Evolutionary conservation across 2,329 filamentous ascomycete genomes (phyloP).

Genomic region (Rutstroemia sp.): DNA sequence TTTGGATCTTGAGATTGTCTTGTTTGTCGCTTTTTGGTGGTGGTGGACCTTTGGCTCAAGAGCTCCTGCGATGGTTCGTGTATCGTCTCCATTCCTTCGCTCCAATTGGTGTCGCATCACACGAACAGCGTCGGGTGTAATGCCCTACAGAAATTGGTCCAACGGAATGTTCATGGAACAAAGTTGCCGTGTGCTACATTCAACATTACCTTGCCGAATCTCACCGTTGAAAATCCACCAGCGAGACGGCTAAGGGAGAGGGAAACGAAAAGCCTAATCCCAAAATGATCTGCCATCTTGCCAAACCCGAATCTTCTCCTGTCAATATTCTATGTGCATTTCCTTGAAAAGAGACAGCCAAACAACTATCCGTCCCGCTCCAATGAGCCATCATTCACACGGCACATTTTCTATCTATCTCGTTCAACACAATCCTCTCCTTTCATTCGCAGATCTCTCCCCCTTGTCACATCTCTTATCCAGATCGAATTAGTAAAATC

Average conservation of each 20-base stretch:
- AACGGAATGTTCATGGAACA: conserved; percentile 9
- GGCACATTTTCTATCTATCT: conserved; percentile 1
- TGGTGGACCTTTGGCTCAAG: not conserved
- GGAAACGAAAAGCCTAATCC: not conserved
- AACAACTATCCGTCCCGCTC: not conserved
- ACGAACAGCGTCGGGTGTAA: conserved; percentile 3
- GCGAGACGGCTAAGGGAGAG: not conserved
- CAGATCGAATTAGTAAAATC: not conserved
- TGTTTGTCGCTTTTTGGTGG: not conserved
- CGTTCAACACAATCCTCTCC: not conserved
- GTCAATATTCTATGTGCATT: not conserved
- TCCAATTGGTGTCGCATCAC: conserved; percentile 1
- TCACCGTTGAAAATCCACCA: not conserved
- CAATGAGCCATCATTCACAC: not conserved
- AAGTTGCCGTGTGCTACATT: conserved; percentile 6
- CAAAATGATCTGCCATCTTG: not conserved
- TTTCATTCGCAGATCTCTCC: not conserved
- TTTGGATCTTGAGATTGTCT: too few species aligned
- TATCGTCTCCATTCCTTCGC: not conserved
- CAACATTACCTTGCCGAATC: not conserved
- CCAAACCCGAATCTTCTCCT: not conserved
- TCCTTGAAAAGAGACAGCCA: not conserved
- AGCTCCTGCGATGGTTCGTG: conserved; percentile 3
- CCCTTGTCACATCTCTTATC: not conserved
- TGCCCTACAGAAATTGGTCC: conserved; percentile 8